Evolutionary conservation across 257 asterid species (phyloP), one percentile per base, ranked within the genome.

Genomic region (Lantana camara): DNA sequence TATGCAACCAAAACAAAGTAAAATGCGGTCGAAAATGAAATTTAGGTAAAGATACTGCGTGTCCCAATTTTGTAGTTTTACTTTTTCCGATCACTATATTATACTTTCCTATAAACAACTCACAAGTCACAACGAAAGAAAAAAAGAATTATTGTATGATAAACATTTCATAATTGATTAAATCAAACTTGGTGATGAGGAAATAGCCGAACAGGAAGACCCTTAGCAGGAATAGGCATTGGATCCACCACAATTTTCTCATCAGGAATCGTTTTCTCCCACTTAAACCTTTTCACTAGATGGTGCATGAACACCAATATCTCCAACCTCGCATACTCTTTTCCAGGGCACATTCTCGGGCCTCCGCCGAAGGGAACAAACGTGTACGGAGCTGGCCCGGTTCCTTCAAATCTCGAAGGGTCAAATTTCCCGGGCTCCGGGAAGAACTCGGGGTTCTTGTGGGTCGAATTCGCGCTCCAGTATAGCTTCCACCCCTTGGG

Each of bases 401-500:
- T 21, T 9, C 79, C 79, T 11, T 74, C 75, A 14, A 70, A 70
- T 37, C 75, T 42, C 4, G 75, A 63, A 20, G 75, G 75, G 24
- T 70, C 60, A 14, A 74, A 74, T 14, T 74, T 74, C 29, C 15
- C 0, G 16, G 79, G 79, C 4, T 74, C 72, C 0, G 68, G 15
- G 41, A 74, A 69, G 58, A 58, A 58, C 21, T 74, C 75, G 1
- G 75, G 52, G 7, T 70, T 70, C n/a, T 51, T 62, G 20, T 70
- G 75, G 2, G 75, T 70, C 0, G 75, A 63, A 19, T 62, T 70
- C 4, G 75, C 66, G 24, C 75, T 70, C 75, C 75, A 70, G 40
- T 70, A 70, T 42, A 70, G 21, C 75, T 77, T 77, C 82, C 82
- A 77, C 32, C 82, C 82, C 58, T 77, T 77, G 14, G 82, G 82